Evolutionary conservation across 2,329 filamentous ascomycete genomes (phyloP).

Genomic region (Xylaria multiplex): DNA sequence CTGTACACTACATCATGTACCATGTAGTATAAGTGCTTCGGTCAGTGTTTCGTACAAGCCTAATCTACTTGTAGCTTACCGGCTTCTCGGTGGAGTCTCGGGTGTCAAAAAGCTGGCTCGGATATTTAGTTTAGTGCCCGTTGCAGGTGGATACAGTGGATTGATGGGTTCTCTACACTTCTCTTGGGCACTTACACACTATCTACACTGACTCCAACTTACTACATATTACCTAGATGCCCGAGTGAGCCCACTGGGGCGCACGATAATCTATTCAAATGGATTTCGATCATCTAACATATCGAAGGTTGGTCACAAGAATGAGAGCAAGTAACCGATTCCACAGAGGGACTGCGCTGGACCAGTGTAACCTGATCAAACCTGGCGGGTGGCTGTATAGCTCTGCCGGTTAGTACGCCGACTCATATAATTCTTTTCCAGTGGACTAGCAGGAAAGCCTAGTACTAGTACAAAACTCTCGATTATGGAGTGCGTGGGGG

Average conservation of each 20-base stretch:
- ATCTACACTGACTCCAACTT: slow-evolving; percentile 8
- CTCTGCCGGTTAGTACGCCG: neutral
- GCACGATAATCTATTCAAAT: neutral
- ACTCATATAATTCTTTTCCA: neutral
- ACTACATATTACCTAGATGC: slow-evolving; percentile 5
- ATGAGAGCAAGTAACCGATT: neutral
- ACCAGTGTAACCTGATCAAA: neutral
- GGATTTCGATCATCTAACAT: neutral
- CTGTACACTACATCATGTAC: neutral
- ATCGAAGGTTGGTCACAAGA: neutral
- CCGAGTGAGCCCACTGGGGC: neutral
- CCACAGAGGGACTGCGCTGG: neutral
- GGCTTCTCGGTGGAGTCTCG: slow-evolving; percentile 7
- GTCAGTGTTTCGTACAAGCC: neutral
- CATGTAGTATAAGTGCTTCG: neutral
- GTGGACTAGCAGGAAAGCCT: neutral
- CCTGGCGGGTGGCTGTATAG: neutral
- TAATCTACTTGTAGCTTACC: neutral
- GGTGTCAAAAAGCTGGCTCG: neutral
- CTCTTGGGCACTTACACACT: slow-evolving; percentile 4
- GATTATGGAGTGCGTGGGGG: slow-evolving; percentile 4
- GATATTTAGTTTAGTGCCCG: slow-evolving; percentile 31
- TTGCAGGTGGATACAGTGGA: slow-evolving; percentile 16
- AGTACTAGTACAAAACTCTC: neutral
- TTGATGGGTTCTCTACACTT: slow-evolving; percentile 12